Base-by-base conservation (phyloP, 495 filamentous ascomycete species). In the Acidomyces sp. region DNA sequence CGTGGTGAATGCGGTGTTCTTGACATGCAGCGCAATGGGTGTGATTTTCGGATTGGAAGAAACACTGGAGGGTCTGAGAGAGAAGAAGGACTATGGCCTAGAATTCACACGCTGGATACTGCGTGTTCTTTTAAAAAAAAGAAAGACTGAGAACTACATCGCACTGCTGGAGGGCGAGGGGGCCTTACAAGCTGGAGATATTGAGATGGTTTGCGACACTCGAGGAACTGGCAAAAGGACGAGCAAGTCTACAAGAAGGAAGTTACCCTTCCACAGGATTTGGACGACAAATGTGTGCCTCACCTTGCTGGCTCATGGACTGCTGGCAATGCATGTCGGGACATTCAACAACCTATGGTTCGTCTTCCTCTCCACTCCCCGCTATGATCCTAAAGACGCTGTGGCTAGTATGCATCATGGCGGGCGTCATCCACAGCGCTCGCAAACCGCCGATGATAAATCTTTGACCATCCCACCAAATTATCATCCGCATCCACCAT, bases 301-400 rank as follows among this genome's bases (percentile, higher is more conserved):
- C 6, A 79, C 78, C 0, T 59, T 85, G 1, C 50, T 81, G 24
- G 66, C 69, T 3, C 77, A 84, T 24, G 73, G 70, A 27, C 63
- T 84, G 6, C 63, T 87, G 12, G 72, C 76, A n/a, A 65, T 82
- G 46, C 82, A 88, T 55, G 75, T 78, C 24, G 72, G 76, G 25
- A 76, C 81, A 6, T 88, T 82, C 65, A 80, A 78, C 58, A 69
- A 77, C 33, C 66, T 86, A 49, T 79, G 78, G 32, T 81, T 78
- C 35, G 68, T 81, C 18, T 82, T 80, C 54, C 62, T 88, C 36
- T 78, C 77, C 6, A 74, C 74, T 2, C 78, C 80, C 0, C 69
- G 68, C 32, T 62, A 51, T 41, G 49, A 59, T 7, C 67, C 71
- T 6, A 59, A 65, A 13, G 34, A 18, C 15, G 30, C 27, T 1